Conservation (phyloP, 2,329 filamentous ascomycete genomes). For the Cladosporium sp. region DNA sequence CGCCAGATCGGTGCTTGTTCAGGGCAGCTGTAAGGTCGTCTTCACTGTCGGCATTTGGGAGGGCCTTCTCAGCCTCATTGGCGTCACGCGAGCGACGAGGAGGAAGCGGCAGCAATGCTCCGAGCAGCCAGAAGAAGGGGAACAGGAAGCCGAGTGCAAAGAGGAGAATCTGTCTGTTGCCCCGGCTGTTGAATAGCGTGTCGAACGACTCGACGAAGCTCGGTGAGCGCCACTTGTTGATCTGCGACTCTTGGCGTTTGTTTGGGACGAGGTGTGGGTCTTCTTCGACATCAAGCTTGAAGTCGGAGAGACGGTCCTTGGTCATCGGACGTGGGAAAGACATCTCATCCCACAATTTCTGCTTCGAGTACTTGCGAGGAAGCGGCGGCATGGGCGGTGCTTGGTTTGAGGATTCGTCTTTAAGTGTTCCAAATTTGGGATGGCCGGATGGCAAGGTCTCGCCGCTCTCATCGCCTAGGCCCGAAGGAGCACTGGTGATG, state of each 20-base stretch:
- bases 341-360: slow-evolving; percentile 29
- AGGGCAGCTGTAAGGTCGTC: slow-evolving; percentile 26
- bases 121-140: slow-evolving; percentile 34
- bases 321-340: slow-evolving; percentile 31
- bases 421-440: slow-evolving; percentile 26
- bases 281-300: slow-evolving; percentile 13
- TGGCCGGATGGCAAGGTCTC: slow-evolving; percentile 28
- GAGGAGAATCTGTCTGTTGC: slow-evolving; percentile 33
- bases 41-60: slow-evolving; percentile 17
- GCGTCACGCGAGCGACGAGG: slow-evolving; percentile 18
- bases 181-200: slow-evolving; percentile 28
- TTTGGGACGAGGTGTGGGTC: slow-evolving; percentile 30
- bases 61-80: slow-evolving; percentile 20
- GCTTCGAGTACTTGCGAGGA: slow-evolving; percentile 28
- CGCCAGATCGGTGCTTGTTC: slow-evolving; percentile 28
- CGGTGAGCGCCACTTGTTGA: slow-evolving; percentile 32
- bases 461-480: slow-evolving; percentile 10
- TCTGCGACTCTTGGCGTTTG: slow-evolving; percentile 18
- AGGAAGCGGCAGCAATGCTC: slow-evolving; percentile 32
- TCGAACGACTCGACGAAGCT: slow-evolving; percentile 32
- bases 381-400: slow-evolving; percentile 19
- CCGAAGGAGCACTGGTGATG: slow-evolving; percentile 20
- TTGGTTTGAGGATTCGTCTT: slow-evolving; percentile 18
- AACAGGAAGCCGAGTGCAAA: slow-evolving; percentile 34
- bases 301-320: slow-evolving; percentile 27